phyloP scores from a whole-genome alignment of 345 rosid genomes.

The Acer yangbiense region DNA sequence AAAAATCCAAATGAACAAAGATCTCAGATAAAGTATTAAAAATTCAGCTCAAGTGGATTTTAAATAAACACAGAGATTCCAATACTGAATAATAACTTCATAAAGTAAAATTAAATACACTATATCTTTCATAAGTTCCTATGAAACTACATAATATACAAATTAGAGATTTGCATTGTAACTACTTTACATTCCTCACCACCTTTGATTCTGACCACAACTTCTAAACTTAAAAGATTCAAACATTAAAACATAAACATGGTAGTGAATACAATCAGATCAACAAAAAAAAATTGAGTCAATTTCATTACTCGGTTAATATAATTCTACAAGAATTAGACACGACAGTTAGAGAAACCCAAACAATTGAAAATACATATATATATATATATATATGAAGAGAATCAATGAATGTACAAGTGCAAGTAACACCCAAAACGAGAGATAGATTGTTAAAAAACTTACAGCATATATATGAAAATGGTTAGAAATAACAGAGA shows the following conservation, averaged over 20 bases:
- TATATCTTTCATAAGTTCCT: neutral
- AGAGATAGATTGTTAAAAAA: too few species aligned
- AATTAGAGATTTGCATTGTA: neutral
- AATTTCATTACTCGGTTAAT: neutral
- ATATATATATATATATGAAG: too few species aligned
- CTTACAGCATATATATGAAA: neutral
- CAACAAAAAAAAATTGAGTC: neutral
- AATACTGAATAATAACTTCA: neutral
- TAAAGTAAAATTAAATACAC: neutral
- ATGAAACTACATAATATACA: neutral
- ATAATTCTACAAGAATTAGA: neutral
- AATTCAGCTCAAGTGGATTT: neutral
- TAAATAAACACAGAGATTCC: neutral
- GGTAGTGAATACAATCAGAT: too few species aligned
- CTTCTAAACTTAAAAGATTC: neutral
- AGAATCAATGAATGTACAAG: neutral
- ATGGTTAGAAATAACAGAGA: neutral
- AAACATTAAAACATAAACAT: neutral
- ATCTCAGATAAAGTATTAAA: neutral
- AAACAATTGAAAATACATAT: neutral
- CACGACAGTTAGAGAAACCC: neutral
- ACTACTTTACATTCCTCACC: neutral
- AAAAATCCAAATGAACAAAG: conserved; percentile 7
- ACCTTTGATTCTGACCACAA: neutral
- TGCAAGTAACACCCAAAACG: too few species aligned